These are phyloP conservation scores for Neoascochyta sp. DNA, from an alignment of 2,329 filamentous ascomycete genomes.

Conservation along the genomic window DNA sequence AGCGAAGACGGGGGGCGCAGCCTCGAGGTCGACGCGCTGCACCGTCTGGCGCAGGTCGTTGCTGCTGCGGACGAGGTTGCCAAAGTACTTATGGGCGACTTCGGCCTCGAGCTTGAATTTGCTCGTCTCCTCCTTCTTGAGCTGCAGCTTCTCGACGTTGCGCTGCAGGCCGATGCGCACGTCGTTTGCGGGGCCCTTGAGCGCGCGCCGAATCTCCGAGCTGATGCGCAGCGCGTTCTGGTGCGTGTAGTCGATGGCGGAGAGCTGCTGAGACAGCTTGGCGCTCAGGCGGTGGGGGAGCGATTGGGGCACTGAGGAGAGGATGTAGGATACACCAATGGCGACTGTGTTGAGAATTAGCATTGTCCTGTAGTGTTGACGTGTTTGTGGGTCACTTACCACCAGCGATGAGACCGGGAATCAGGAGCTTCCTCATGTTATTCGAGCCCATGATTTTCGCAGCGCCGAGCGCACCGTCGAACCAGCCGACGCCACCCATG, in stretches of 20 bases:
- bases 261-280: conserved; percentile 79
- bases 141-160: conserved; percentile 75
- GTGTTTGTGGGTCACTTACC: conserved; percentile 55
- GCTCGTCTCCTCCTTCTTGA: conserved; percentile 75
- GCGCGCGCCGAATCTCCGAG: conserved; percentile 78
- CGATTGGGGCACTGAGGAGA: conserved; percentile 83
- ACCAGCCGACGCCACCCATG: conserved; percentile 80
- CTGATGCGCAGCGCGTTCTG: conserved; percentile 81
- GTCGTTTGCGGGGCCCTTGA: conserved; percentile 82
- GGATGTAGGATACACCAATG: conserved; percentile 72
- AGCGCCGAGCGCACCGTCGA: conserved; percentile 80
- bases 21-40: conserved; percentile 52
- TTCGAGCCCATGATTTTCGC: conserved; percentile 76
- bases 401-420: conserved; percentile 75
- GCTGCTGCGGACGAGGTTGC: conserved; percentile 69
- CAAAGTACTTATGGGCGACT: conserved; percentile 84
- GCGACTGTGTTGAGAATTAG: conserved; percentile 52
- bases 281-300: conserved; percentile 78
- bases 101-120: conserved; percentile 82
- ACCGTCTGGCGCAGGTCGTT: conserved; percentile 49
- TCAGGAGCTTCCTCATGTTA: conserved; percentile 73
- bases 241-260: conserved; percentile 87
- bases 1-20: conserved; percentile 45
- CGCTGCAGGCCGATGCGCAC: conserved; percentile 79
- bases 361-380: too few relatives aligned